These are phyloP conservation scores for Plasmodium billcollinsi DNA, from an alignment of 169 alveolate species.

Conservation along the genomic window DNA sequence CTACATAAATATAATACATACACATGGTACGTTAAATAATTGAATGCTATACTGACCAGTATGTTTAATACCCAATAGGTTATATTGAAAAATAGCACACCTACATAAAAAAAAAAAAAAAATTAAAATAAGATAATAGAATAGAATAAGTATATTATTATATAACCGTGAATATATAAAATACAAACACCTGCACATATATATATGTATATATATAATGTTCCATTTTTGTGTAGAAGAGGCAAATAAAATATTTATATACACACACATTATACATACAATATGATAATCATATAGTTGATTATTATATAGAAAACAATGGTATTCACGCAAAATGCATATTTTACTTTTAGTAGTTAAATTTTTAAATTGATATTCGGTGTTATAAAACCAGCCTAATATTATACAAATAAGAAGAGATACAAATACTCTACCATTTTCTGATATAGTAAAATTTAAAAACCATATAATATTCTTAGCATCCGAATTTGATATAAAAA, in stretches of 20 bases:
- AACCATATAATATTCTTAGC: conserved; percentile 84
- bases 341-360: conserved; percentile 38
- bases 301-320: too few species aligned
- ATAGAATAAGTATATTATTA: not conserved
- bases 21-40: conserved; percentile 43
- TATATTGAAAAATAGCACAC: conserved; percentile 41
- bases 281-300: too few species aligned
- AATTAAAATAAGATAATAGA: not conserved
- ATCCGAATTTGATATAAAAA: conserved; percentile 63
- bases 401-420: conserved; percentile 61
- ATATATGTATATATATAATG: too few species aligned
- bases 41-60: conserved; percentile 28
- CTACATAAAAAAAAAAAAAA: not conserved
- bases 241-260: too few species aligned
- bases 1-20: conserved; percentile 36
- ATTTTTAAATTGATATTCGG: conserved; percentile 12
- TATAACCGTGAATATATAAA: too few species aligned
- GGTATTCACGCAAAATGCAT: too few species aligned
- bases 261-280: too few species aligned
- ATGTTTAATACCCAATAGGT: conserved; percentile 53
- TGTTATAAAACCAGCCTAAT: conserved; percentile 57
- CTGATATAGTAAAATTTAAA: conserved; percentile 84
- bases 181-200: too few species aligned
- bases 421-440: conserved; percentile 82
- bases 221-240: too few species aligned